A percentile compares a stretch with the other conserved stretches of the same genome.
Evolutionary conservation across 305 asterid genomes (phyloP).

Genomic region (Fraxinus floribunda): DNA sequence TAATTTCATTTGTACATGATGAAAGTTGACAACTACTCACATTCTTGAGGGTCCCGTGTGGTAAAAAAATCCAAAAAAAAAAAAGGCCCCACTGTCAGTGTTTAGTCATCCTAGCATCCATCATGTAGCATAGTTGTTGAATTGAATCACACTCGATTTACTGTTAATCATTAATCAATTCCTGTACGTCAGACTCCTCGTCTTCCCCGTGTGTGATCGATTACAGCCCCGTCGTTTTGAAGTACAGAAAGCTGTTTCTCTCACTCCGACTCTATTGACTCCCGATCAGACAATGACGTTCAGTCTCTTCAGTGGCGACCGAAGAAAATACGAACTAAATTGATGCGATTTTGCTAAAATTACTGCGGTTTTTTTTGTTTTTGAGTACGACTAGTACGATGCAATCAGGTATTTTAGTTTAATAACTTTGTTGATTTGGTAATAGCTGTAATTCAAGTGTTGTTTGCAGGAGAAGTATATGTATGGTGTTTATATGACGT

Average conservation of each 20-base stretch:
- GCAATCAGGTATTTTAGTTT: slow-evolving; percentile 33
- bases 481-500: neutral
- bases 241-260: neutral
- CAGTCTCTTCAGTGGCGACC: neutral
- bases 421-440: neutral
- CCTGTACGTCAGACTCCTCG: neutral
- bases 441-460: neutral
- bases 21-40: too few species aligned
- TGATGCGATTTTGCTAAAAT: slow-evolving; percentile 9
- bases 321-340: slow-evolving; percentile 10
- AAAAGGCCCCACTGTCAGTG: too few species aligned
- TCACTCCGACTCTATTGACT: neutral
- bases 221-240: neutral
- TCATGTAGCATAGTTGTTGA: too few species aligned
- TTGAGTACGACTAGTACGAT: slow-evolving; percentile 9
- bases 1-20: too few species aligned
- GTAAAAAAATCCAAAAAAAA: too few species aligned
- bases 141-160: too few species aligned
- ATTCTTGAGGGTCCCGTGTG: too few species aligned
- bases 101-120: too few species aligned
- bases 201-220: neutral
- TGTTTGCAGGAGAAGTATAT: neutral
- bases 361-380: slow-evolving; percentile 14
- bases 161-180: too few species aligned
- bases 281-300: slow-evolving; percentile 20